Conservation (phyloP, 495 filamentous ascomycete species). For the Aspergillus incahuasiensis region DNA sequence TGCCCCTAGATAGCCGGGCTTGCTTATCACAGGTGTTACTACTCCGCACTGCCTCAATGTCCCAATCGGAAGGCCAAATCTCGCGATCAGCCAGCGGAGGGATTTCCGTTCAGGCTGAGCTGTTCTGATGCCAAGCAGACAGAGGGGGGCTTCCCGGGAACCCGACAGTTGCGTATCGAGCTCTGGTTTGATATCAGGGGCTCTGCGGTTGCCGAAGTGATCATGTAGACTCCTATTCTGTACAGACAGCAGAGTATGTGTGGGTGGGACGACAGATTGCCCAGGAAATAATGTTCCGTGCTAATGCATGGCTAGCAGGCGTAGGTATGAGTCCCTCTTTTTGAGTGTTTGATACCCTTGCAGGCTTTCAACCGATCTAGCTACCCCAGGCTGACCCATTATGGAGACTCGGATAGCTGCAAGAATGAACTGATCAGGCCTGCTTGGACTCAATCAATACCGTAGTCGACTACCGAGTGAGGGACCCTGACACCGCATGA, state of each 20-base stretch:
- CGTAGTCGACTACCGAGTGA: neutral
- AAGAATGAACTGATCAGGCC: neutral
- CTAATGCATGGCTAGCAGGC: neutral
- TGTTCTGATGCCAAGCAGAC: slow-evolving; percentile 17
- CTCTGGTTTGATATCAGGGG: neutral
- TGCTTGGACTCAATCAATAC: neutral
- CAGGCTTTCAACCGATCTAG: neutral
- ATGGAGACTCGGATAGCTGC: neutral
- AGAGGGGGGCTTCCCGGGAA: slow-evolving; percentile 17
- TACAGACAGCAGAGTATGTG: neutral
- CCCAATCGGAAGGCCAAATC: slow-evolving; percentile 7
- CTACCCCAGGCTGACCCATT: neutral
- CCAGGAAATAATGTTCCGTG: slow-evolving; percentile 4
- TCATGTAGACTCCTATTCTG: too few relatives aligned
- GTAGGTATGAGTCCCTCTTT: neutral
- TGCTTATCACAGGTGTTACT: neutral
- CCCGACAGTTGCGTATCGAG: neutral
- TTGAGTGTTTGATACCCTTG: neutral
- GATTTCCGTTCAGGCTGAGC: neutral
- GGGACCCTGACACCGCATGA: neutral
- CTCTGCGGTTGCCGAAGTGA: too few relatives aligned
- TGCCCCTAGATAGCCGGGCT: too few relatives aligned
- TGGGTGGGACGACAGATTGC: neutral
- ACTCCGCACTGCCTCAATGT: neutral
- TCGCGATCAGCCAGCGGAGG: slow-evolving; percentile 1